Conservation (phyloP, 805 yeast species). For the Saturnispora sekii region DNA sequence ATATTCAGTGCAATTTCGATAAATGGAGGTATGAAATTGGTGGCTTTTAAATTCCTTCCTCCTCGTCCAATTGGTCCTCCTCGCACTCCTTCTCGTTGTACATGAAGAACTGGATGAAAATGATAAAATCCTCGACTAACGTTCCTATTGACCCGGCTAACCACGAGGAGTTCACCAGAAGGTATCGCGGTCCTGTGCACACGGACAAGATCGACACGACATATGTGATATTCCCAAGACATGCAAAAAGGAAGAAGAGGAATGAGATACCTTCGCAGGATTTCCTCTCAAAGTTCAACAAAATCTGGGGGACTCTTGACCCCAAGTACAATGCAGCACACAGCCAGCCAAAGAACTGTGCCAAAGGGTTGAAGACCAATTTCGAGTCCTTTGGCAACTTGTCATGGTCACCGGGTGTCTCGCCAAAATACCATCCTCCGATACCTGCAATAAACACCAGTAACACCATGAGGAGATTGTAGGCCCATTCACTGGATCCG, state of each 20-base stretch:
- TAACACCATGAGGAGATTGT: constrained; percentile 43
- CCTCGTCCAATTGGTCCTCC: constrained; percentile 16
- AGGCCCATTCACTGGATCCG: constrained; percentile 19
- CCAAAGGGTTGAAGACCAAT: constrained; percentile 59
- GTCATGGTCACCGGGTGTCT: constrained; percentile 22
- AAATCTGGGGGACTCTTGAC: constrained; percentile 86
- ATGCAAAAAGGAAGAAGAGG: constrained; percentile 88
- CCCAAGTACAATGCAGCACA: constrained; percentile 74
- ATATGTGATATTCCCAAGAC: constrained; percentile 86
- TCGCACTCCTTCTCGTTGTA: constrained; percentile 39
- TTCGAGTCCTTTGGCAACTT: constrained; percentile 31
- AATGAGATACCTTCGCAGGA: constrained; percentile 94
- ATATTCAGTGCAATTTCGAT: too few species aligned
- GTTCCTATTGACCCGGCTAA: constrained; percentile 88
- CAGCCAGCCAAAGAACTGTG: constrained; percentile 80
- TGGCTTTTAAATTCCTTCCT: constrained; percentile 7
- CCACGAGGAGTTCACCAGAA: constrained; percentile 86
- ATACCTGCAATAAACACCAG: constrained; percentile 71
- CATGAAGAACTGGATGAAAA: constrained; percentile 76
- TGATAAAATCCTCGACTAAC: constrained; percentile 68
- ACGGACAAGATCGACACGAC: constrained; percentile 77
- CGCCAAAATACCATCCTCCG: constrained; percentile 70
- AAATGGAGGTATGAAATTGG: not conserved
- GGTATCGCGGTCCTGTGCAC: constrained; percentile 57
- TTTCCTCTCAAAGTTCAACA: constrained; percentile 75